Evolutionary conservation across 2,329 filamentous ascomycete genomes (phyloP), one percentile per base, ranked within the genome.

Genomic region (Colletotrichum truncatum): DNA sequence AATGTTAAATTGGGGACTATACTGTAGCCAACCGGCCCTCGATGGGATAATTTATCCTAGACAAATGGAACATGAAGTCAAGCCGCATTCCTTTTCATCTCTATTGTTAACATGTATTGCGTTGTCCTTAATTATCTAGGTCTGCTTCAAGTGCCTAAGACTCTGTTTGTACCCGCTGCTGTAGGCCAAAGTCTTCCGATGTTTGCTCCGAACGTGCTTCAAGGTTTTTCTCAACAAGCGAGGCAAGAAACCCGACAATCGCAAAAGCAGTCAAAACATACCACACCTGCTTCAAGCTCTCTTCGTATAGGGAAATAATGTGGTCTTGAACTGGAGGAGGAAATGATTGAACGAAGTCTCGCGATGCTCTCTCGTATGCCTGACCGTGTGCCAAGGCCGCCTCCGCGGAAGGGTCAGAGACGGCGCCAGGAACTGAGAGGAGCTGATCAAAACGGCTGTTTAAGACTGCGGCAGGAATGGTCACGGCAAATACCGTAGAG

Each of bases 381-480:
- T 43, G 39, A 12, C 18, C 39, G 14, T 21, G 39, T 10, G 18
- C 18, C 3, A 43, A 43, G 39, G 11, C 25, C 25, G 11, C 4
- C 11, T 8, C 25, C 39, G 39, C 39, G 16, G 9, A 21, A 4
- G 1, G 21, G 18, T 43, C 39, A 6, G 25, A 14, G 6, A 0
- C 81, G 80, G 2, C n/a, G n/a, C n/a, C n/a, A 83, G 49, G 65
- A 82, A n/a, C n/a, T 82, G 70, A 76, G 0, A 80, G 48, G 75
- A 70, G 4, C 72, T 68, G 74, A 78, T 80, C 60, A 76, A 67
- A 68, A 3, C 68, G 67, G 59, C 68, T 75, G 6, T 82, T 84
- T 4, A 91, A 88, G 69, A 90, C 87, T 46, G 90, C 90, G 75
- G 97, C 93, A 65, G 87, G 84, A 78, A 93, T 93, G 68, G 89